phyloP scores from a whole-genome alignment of 306 rosid species.

The Spatholobus suberectus region DNA sequence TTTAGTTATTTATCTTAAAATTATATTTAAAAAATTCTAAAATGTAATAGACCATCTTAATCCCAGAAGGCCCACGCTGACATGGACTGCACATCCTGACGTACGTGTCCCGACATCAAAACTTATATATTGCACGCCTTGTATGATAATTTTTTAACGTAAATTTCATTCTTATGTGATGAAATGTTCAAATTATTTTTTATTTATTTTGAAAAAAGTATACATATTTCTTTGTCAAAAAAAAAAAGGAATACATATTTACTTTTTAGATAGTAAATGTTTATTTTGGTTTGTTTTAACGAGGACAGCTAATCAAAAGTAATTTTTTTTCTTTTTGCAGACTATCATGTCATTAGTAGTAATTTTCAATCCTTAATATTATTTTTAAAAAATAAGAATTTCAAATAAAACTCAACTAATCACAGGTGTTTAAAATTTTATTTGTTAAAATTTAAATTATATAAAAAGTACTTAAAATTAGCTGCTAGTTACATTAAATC shows the following conservation, averaged over 20 bases:
- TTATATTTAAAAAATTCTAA: background rate
- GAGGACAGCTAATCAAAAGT: background rate
- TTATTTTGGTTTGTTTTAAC: background rate
- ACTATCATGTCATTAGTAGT: background rate
- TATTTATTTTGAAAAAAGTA: background rate
- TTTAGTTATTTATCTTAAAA: background rate
- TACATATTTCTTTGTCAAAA: too few species aligned
- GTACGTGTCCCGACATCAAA: slow-evolving; percentile 23
- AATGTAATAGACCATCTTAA: background rate
- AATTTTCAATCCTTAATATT: background rate
- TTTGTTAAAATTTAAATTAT: background rate
- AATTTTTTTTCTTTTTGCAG: background rate
- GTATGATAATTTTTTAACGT: background rate
- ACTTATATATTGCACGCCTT: background rate
- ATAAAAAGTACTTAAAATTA: background rate
- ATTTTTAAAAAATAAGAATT: background rate
- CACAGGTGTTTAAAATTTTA: background rate
- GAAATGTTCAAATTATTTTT: background rate
- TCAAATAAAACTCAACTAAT: background rate
- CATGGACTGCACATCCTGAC: slow-evolving; percentile 31
- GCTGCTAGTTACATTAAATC: background rate
- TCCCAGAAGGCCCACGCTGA: slow-evolving; percentile 41
- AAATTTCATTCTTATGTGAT: background rate
- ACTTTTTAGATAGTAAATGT: too few species aligned
- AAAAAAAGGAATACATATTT: too few species aligned